Conservation (phyloP, 768 basidiomycete genomes). For the Leucocoprinus leucothites region DNA sequence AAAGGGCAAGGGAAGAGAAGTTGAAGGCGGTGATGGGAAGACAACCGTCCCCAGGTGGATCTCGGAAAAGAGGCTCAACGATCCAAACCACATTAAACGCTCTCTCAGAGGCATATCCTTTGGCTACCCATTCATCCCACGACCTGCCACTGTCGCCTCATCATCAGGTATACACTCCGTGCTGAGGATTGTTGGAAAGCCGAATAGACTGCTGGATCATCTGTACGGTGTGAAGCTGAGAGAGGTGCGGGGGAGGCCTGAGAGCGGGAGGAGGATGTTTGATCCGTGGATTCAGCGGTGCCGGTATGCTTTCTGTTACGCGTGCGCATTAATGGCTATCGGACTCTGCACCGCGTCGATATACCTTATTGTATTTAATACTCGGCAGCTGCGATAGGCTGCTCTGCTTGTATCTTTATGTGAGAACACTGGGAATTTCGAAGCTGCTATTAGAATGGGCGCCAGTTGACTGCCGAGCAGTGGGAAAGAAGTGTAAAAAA, state of each 20-base stretch:
- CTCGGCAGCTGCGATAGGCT: conserved; percentile 25
- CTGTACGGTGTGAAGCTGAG: conserved; percentile 40
- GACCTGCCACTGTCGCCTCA: conserved; percentile 31
- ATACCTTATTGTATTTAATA: conserved; percentile 43
- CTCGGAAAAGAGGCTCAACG: conserved; percentile 40
- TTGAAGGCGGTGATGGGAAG: conserved; percentile 12
- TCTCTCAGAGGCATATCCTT: conserved; percentile 44
- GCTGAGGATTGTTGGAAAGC: conserved; percentile 32
- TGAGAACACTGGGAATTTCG: no score
- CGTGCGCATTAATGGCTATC: conserved; percentile 40
- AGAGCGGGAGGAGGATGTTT: conserved; percentile 46
- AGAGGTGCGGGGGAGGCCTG: conserved; percentile 41
- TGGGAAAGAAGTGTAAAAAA: no score
- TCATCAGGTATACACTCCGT: not conserved
- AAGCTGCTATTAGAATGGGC: no score
- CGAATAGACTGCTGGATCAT: conserved; percentile 43
- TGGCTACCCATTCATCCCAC: conserved; percentile 61
- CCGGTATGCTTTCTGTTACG: conserved; percentile 54
- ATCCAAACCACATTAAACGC: conserved; percentile 31
- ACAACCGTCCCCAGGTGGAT: conserved; percentile 35
- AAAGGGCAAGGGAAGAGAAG: conserved; percentile 11
- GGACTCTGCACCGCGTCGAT: conserved; percentile 36
- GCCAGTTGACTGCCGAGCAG: no score
- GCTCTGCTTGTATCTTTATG: not conserved
- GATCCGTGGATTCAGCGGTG: conserved; percentile 59